Conservation (phyloP, 2,329 filamentous ascomycete genomes). For the Exophiala oligosperma region DNA sequence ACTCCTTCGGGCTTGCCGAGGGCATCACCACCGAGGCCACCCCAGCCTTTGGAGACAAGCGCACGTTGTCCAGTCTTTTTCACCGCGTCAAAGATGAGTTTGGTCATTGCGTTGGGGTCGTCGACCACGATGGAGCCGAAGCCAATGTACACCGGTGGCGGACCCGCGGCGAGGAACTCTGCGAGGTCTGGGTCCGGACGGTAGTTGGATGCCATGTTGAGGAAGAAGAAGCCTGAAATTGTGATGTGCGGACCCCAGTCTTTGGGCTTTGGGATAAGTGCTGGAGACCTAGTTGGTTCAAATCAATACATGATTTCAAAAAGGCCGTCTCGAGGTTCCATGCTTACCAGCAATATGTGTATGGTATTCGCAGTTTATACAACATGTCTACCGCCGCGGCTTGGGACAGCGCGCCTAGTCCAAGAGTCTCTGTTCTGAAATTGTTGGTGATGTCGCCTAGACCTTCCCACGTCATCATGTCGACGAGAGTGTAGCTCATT, state of each 20-base stretch:
- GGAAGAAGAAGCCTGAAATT: slow-evolving; percentile 26
- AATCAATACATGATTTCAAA: slow-evolving; percentile 31
- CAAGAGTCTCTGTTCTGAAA: not conserved
- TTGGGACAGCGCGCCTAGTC: not conserved
- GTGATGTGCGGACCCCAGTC: slow-evolving; percentile 42
- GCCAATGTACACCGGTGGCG: slow-evolving; percentile 56
- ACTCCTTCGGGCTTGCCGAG: slow-evolving; percentile 39
- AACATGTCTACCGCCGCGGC: not conserved
- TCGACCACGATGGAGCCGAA: slow-evolving; percentile 60
- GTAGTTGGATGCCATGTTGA: slow-evolving; percentile 33
- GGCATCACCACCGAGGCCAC: slow-evolving; percentile 42
- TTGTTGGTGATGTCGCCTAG: slow-evolving; percentile 26
- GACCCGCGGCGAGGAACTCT: slow-evolving; percentile 47
- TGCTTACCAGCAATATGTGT: slow-evolving; percentile 29
- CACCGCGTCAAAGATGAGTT: slow-evolving; percentile 51
- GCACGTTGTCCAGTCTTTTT: slow-evolving; percentile 49
- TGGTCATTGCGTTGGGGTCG: slow-evolving; percentile 46
- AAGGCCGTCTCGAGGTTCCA: slow-evolving; percentile 36
- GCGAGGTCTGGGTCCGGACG: slow-evolving; percentile 42
- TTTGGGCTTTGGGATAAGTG: slow-evolving; percentile 41
- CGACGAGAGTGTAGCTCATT: slow-evolving; percentile 49
- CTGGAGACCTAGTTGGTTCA: slow-evolving; percentile 45
- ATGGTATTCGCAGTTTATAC: not conserved
- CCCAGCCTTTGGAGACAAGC: slow-evolving; percentile 58
- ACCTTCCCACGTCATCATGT: slow-evolving; percentile 53